Conservation (phyloP, 805 yeast genomes). For the Cyberlindnera japonica region DNA sequence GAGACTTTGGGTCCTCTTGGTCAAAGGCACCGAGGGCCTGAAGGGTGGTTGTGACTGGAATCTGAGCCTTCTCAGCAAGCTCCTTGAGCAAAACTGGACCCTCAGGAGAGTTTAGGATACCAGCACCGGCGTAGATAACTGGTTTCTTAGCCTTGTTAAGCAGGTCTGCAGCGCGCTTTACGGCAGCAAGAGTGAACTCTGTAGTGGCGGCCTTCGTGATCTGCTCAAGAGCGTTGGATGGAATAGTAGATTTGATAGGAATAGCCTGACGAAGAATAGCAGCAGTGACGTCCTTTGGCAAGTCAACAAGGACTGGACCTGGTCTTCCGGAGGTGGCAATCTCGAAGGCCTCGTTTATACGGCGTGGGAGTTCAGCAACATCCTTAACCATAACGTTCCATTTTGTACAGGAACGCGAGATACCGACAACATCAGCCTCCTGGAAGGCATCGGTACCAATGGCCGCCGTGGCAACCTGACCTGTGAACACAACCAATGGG, state of each 20-base stretch:
- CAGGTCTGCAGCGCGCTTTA: conserved; percentile 72
- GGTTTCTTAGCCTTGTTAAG: conserved; percentile 85
- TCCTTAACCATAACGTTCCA: conserved; percentile 99
- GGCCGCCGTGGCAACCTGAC: conserved; percentile 93
- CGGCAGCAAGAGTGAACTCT: conserved; percentile 70
- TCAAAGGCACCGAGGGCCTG: conserved; percentile 95
- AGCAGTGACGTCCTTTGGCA: conserved; percentile 98
- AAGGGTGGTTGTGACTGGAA: conserved; percentile 94
- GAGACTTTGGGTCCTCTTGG: conserved; percentile 83
- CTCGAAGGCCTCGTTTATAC: conserved; percentile 97
- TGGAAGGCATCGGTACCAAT: conserved; percentile 99
- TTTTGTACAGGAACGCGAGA: conserved; percentile 94
- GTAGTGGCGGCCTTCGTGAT: conserved; percentile 68
- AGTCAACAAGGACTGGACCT: conserved; percentile 95
- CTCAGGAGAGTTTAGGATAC: conserved; percentile 72
- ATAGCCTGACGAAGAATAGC: conserved; percentile 82
- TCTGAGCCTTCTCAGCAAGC: conserved; percentile 83
- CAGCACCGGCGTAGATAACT: conserved; percentile 87
- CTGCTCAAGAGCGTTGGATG: conserved; percentile 62
- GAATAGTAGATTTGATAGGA: conserved; percentile 75
- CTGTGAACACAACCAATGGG: conserved; percentile 94
- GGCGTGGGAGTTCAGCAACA: conserved; percentile 89
- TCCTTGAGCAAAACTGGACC: conserved; percentile 80
- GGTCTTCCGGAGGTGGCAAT: conserved; percentile 96
- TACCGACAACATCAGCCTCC: conserved; percentile 97